phyloP scores from a whole-genome alignment of 768 basidiomycete species.

The Suillus paluster region DNA sequence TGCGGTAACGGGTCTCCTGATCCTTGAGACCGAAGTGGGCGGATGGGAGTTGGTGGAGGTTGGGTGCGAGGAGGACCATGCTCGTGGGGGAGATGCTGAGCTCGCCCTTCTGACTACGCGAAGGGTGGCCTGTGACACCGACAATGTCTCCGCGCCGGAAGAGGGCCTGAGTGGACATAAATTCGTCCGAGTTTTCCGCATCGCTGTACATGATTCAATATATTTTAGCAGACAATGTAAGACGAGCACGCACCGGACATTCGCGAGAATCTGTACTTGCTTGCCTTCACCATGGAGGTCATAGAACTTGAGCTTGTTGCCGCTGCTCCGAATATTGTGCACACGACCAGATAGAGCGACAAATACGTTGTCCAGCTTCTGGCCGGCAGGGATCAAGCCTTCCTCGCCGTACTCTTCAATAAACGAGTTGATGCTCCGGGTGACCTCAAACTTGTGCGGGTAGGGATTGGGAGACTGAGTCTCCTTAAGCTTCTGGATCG shows the following conservation, averaged over 20 bases:
- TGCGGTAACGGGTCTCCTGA: constrained; percentile 96
- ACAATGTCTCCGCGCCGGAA: constrained; percentile 97
- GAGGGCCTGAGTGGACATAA: constrained; percentile 74
- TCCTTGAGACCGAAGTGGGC: constrained; percentile 95
- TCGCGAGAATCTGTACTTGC: constrained; percentile 96
- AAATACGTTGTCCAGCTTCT: constrained; percentile 58
- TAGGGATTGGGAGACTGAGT: constrained; percentile 92
- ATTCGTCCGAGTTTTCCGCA: constrained; percentile 62
- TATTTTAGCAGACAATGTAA: neutral
- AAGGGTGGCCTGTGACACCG: constrained; percentile 87
- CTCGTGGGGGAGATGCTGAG: constrained; percentile 83
- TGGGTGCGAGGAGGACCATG: constrained; percentile 91
- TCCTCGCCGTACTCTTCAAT: constrained; percentile 75
- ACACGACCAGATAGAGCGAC: constrained; percentile 89
- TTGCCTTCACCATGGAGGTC: constrained; percentile 91
- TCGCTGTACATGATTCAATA: constrained; percentile 49
- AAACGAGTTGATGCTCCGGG: constrained; percentile 73
- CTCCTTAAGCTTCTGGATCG: constrained; percentile 83
- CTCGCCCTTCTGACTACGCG: constrained; percentile 95
- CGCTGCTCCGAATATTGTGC: constrained; percentile 84
- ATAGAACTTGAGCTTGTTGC: constrained; percentile 90
- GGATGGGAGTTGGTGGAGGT: constrained; percentile 94
- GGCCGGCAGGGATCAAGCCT: constrained; percentile 69
- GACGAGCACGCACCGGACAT: constrained; percentile 63
- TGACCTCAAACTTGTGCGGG: constrained; percentile 98